These are phyloP conservation scores for Rhizopogon vesiculosus DNA, from an alignment of 768 basidiomycete genomes.

Conservation along the genomic window DNA sequence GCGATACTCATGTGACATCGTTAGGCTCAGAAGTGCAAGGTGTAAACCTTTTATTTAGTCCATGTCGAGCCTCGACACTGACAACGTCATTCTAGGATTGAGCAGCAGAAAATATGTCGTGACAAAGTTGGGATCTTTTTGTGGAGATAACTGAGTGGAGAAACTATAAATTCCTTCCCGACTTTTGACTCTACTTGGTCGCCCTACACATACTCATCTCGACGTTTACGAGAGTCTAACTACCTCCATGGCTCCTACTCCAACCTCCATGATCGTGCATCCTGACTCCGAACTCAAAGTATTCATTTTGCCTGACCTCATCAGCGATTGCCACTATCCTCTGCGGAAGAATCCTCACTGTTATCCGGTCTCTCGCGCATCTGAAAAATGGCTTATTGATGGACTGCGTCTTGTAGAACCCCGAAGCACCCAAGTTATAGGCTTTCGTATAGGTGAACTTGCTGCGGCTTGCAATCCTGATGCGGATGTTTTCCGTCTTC, in stretches of 20 bases:
- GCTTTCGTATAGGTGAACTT: constrained; percentile 62
- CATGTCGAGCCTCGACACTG: too few relatives aligned
- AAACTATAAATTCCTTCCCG: too few relatives aligned
- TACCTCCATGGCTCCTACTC: constrained; percentile 16
- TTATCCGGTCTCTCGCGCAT: not conserved
- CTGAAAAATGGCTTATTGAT: constrained; percentile 2
- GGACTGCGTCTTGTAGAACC: constrained; percentile 25
- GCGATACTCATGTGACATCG: too few relatives aligned
- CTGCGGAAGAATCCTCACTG: not conserved
- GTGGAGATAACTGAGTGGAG: too few relatives aligned
- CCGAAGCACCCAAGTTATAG: constrained; percentile 37
- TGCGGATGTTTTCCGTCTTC: constrained; percentile 50
- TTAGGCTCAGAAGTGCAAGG: too few relatives aligned
- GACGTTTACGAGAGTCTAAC: not conserved
- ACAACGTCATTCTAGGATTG: too few relatives aligned
- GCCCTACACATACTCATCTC: not conserved
- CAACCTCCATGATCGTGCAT: constrained; percentile 5
- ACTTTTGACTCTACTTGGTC: too few relatives aligned
- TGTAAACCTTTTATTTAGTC: too few relatives aligned
- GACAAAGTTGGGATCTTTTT: too few relatives aligned
- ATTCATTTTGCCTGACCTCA: constrained; percentile 36
- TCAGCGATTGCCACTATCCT: not conserved
- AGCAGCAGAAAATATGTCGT: too few relatives aligned
- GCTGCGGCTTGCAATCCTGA: constrained; percentile 62
- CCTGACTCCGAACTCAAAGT: constrained; percentile 5